Evolutionary conservation across 768 basidiomycete species (phyloP), one percentile per base, ranked within the genome.

Genomic region (Termitomyces sp.): DNA sequence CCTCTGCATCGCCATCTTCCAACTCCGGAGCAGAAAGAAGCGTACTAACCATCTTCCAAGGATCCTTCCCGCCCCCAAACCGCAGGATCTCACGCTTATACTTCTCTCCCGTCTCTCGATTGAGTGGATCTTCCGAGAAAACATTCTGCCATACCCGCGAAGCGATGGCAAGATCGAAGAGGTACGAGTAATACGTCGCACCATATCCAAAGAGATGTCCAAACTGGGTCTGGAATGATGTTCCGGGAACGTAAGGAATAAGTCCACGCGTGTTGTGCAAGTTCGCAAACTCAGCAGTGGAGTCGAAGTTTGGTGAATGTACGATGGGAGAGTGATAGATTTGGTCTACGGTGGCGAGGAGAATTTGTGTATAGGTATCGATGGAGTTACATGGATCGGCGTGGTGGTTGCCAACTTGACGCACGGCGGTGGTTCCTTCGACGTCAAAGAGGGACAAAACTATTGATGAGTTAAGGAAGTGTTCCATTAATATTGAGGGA

Each of bases 401-500:
- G 65, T 90, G 86, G 66, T 87, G 83, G 63, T 87, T 85, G n/a
- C 83, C 83, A 0, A 77, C 76, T 63, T 84, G 83, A 3, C 77
- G 78, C 5, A 74, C 53, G 0, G 75, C 67, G 4, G 80, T 76
- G 12, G 80, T 79, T 17, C 77, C 78, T n/a, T 85, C 76, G 7
- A 76, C 68, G 64, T 86, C 82, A 69, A 94, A 92, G 17, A 96
- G 84, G 5, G 89, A 86, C 29, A 98, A 84, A 34, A 98, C 93
- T 14, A 77, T 73, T 0, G 92, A 85, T 0, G 96, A 96, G 46
- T 84, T 89, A 46, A 96, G 83, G 79, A 99, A 98, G 70, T 95
- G 94, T 71, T 99, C 97, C 97, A 98, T 98, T 25, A 99, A 84
- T 68, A 98, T 95, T 10, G 96, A 98, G 0, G 97, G 97, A 6